phyloP scores from a whole-genome alignment of 2,329 filamentous ascomycete species.

The Coniochaeta prunicola region DNA sequence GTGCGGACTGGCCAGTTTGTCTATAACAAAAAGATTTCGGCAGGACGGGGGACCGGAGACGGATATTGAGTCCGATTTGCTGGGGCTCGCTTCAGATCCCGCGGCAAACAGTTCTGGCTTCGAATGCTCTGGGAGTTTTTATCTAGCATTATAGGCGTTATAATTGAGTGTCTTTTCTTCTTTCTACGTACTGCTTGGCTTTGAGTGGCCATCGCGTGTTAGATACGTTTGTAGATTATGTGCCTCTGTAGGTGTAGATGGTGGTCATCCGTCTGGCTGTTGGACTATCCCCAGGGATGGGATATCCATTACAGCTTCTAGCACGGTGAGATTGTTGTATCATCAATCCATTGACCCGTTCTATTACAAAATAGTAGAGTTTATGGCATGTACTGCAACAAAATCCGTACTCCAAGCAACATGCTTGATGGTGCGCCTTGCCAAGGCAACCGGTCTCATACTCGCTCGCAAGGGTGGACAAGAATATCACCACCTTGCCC shows the following conservation, averaged over 20 bases:
- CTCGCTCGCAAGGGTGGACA: too few relatives aligned
- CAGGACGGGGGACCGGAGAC: neutral
- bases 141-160: neutral
- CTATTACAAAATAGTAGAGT: neutral
- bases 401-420: neutral
- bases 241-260: neutral
- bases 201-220: too few relatives aligned
- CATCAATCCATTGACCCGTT: neutral
- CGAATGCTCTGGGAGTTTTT: neutral
- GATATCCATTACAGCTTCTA: neutral
- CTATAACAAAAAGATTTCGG: neutral
- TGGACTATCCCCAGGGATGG: too few relatives aligned
- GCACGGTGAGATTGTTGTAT: neutral
- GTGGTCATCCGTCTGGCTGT: neutral
- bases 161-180: neutral
- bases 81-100: neutral
- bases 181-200: neutral
- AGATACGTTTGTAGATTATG: neutral
- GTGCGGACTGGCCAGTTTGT: neutral
- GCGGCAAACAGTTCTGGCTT: neutral
- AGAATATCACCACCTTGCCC: too few relatives aligned
- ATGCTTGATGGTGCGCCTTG: too few relatives aligned
- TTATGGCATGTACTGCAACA: neutral
- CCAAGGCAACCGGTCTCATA: too few relatives aligned
- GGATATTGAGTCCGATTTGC: neutral